These are phyloP conservation scores for Chenopodium suecicum DNA, from an alignment of 148 eudicot genomes.

Conservation along the genomic window DNA sequence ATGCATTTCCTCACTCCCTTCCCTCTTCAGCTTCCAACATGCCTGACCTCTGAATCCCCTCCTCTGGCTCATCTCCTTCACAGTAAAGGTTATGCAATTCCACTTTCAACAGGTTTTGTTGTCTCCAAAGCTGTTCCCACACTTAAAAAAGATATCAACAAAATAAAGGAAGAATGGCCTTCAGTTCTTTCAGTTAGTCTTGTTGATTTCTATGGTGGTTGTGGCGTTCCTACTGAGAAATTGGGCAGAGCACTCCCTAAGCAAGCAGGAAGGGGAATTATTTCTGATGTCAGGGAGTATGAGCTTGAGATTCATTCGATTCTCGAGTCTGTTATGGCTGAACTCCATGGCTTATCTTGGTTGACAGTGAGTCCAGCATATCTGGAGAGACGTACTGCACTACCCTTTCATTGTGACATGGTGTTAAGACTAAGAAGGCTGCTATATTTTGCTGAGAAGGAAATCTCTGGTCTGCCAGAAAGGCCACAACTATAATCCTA, in stretches of 20 bases:
- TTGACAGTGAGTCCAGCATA: constrained; percentile 95
- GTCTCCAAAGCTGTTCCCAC: constrained; percentile 93
- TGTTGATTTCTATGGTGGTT: constrained; percentile 82
- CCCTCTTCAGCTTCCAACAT: constrained; percentile 88
- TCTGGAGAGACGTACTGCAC: constrained; percentile 79
- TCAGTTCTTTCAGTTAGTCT: constrained; percentile 83
- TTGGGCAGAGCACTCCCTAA: constrained; percentile 38
- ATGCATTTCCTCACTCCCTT: constrained; percentile 78
- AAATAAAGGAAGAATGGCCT: constrained; percentile 86
- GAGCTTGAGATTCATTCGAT: constrained; percentile 60
- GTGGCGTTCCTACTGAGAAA: constrained; percentile 45
- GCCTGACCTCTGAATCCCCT: constrained; percentile 88
- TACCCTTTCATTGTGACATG: constrained; percentile 93
- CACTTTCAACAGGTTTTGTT: constrained; percentile 78
- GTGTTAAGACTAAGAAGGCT: constrained; percentile 76
- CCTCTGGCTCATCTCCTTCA: constrained; percentile 95
- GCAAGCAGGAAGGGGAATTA: constrained; percentile 40
- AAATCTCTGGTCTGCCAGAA: constrained; percentile 46
- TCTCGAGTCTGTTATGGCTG: constrained; percentile 71
- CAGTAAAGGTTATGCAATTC: constrained; percentile 92
- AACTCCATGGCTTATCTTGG: constrained; percentile 93
- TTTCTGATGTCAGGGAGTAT: constrained; percentile 52
- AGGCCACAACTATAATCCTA: constrained; percentile 27
- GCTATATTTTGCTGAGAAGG: constrained; percentile 88
- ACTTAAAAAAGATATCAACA: constrained; percentile 55